phyloP scores from a whole-genome alignment of 495 filamentous ascomycete species.

The Trypethelium eluteriae region DNA sequence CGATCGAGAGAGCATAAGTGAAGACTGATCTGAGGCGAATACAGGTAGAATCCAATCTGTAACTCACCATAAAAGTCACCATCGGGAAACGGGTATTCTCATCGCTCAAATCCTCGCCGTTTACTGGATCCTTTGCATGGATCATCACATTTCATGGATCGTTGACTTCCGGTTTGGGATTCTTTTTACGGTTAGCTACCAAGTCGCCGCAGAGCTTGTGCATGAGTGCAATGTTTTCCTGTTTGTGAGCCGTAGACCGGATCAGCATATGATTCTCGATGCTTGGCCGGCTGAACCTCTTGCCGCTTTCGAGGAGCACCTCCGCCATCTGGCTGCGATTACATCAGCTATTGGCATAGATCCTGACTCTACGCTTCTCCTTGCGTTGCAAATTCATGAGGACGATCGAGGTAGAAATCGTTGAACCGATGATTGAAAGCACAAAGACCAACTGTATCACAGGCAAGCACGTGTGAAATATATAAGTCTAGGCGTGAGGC shows the following conservation, averaged over 20 bases:
- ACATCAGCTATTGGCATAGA: not conserved
- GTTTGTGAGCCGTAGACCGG: not conserved
- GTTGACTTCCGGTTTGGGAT: conserved; percentile 27
- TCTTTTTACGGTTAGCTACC: conserved; percentile 19
- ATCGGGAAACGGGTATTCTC: conserved; percentile 29
- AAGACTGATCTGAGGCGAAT: not conserved
- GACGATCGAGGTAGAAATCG: conserved; percentile 28
- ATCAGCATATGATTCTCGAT: conserved; percentile 20
- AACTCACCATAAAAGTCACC: conserved; percentile 27
- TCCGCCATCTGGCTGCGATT: conserved; percentile 22
- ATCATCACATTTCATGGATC: conserved; percentile 32
- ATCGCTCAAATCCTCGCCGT: conserved; percentile 27
- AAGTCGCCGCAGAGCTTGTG: conserved; percentile 26
- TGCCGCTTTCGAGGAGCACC: conserved; percentile 25
- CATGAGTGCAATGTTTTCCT: conserved; percentile 15
- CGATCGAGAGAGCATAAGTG: conserved; percentile 14
- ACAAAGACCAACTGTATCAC: conserved; percentile 17
- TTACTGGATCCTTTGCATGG: conserved; percentile 29
- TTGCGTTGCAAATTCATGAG: conserved; percentile 20
- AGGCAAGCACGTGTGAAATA: not conserved
- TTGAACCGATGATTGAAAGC: conserved; percentile 35
- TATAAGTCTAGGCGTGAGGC: not conserved
- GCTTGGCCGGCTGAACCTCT: conserved; percentile 20
- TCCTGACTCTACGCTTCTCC: not conserved
- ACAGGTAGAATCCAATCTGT: conserved; percentile 8